Evolutionary conservation across 441 rosid species (phyloP).

Genomic region (Syzygium syzygioides): DNA sequence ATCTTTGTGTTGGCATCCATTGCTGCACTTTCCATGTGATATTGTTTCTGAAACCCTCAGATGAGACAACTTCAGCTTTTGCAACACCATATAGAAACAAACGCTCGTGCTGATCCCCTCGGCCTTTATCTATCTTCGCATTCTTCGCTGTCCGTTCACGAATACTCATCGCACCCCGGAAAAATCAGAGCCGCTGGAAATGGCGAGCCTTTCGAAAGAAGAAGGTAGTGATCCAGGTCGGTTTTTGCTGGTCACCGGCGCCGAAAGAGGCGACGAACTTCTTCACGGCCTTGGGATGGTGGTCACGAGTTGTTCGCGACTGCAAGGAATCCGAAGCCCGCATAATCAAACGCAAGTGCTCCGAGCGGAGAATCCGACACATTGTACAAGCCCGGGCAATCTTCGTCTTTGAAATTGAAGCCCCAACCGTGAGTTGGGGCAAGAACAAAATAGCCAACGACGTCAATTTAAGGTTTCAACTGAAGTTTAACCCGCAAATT

Average conservation of each 20-base stretch:
- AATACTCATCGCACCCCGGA: background rate
- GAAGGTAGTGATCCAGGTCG: slow-evolving; percentile 67
- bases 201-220: slow-evolving; percentile 73
- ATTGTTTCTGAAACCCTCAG: background rate
- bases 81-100: background rate
- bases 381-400: background rate
- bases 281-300: background rate
- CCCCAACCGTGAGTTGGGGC: background rate
- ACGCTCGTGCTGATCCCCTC: background rate
- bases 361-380: background rate
- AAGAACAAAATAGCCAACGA: background rate
- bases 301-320: background rate
- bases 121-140: background rate
- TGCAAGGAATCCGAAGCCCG: background rate
- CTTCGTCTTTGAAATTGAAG: background rate
- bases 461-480: no score
- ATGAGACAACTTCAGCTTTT: background rate
- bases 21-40: background rate
- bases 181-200: slow-evolving; percentile 13
- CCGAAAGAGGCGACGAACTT: background rate
- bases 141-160: background rate
- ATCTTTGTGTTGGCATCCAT: background rate
- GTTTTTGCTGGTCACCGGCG: slow-evolving; percentile 6
- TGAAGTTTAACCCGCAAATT: no score
- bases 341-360: background rate